Base-by-base conservation (phyloP, 2,329 filamentous ascomycete genomes). In the Aciculosporium take region DNA sequence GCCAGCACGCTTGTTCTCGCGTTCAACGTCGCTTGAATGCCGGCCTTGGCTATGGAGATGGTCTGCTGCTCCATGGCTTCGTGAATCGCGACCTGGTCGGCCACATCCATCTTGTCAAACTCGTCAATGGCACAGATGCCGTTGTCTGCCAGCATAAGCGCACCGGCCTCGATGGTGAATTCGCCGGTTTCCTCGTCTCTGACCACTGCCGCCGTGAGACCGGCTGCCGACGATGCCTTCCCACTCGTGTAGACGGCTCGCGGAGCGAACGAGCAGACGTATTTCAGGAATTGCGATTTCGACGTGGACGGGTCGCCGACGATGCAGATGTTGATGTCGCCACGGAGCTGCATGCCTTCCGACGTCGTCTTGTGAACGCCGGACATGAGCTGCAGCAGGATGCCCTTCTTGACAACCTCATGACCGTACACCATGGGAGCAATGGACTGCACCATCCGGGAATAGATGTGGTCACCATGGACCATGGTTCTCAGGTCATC, bases 61-160 rank as follows among this genome's bases (percentile, higher is more conserved):
- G 91, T 98, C 64, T 98, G 91, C 68, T 98, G 91, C 74, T 98
- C 91, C 91, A 98, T 98, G 45, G 91, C 91, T 76, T 98, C 91
- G 73, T 98, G 91, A 55, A 98, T 98, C 49, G 91, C 91, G 42
- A 98, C 91, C 65, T 98, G 91, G 59, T 98, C 91, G 40, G 69
- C 79, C 47, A 98, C 84, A 55, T 98, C 91, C 91, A 98, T 98
- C 68, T 98, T 98, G 75, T 98, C 91, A 53, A 98, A 98, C 59
- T 98, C 91, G 57, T 98, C 91, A 58, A 98, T 98, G 45, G 87
- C 88, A 62, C 91, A 98, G 53, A 96, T 93, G 41, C 91, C 91
- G 51, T 94, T 95, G 55, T 96, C 81, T 18, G 91, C 91, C 46
- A 98, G 69, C 91, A 98, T 96, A 44, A 98, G 76, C 10, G 91